Conservation (phyloP, 2,329 filamentous ascomycete genomes). For the Xylaria sp. region DNA sequence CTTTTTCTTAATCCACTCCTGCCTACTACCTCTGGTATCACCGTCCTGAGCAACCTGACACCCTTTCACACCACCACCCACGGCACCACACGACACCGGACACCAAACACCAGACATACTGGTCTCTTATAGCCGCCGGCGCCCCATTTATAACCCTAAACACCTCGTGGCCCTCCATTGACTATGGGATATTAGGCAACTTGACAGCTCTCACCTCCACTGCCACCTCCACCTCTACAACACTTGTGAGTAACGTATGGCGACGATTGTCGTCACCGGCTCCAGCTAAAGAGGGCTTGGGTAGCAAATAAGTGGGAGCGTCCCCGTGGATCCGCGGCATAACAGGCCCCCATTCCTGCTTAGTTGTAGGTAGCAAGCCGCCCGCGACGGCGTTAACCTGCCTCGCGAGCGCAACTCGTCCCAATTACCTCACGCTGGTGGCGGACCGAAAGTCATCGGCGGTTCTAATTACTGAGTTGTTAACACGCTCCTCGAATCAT, state of each 20-base stretch:
- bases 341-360: constrained; percentile 22
- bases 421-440: constrained; percentile 25
- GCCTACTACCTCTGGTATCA: background rate
- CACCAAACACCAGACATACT: constrained; percentile 19
- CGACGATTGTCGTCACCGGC: constrained; percentile 30
- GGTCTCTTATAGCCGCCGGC: constrained; percentile 8
- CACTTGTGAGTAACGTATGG: constrained; percentile 30
- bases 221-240: constrained; percentile 26
- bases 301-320: constrained; percentile 36
- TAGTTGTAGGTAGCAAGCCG: constrained; percentile 7
- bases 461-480: constrained; percentile 8
- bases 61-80: constrained; percentile 19
- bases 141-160: constrained; percentile 16
- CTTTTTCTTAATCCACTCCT: background rate
- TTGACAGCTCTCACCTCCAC: constrained; percentile 31
- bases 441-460: constrained; percentile 16
- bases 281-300: constrained; percentile 35
- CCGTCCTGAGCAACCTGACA: background rate
- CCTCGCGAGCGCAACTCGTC: constrained; percentile 15
- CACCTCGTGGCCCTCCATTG: constrained; percentile 34
- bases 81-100: constrained; percentile 22
- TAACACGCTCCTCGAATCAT: background rate
- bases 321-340: constrained; percentile 33
- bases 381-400: constrained; percentile 4
- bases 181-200: constrained; percentile 7